Base-by-base conservation (phyloP, 495 filamentous ascomycete species). In the Elasticomyces elasticus region DNA sequence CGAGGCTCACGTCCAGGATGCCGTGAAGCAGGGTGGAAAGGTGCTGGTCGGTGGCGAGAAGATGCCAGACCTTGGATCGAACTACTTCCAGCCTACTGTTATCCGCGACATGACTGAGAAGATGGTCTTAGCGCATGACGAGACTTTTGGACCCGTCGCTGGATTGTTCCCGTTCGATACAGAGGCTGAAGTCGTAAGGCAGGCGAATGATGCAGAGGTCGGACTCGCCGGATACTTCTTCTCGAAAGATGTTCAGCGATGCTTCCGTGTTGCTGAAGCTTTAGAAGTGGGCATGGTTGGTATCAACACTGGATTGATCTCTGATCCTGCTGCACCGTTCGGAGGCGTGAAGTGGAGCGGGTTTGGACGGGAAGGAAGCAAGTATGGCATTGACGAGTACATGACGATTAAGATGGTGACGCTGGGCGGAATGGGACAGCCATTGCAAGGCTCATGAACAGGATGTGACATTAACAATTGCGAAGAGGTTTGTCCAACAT, bases 311-410 rank as follows among this genome's bases (percentile, higher is more conserved):
- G 69, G 69, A 0, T 43, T 72, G 17, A 66, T 72, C 27, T 67
- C 63, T 17, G 69, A 72, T 56, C 54, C 63, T 68, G 79, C 69
- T 19, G 58, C 68, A 45, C 69, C 69, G 27, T 98, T 96, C 66
- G 92, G 91, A 19, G 92, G 91, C 53, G 87, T 98, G 17, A 98
- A 98, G 70, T 76, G 87, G 69, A 89, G 84, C 64, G 91, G 91
- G 3, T 96, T 96, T 60, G 91, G 92, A 19, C 70, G 90, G 30
- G 91, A 98, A 71, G 92, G 92, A 30, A 90, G 85, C 67, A 84
- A 84, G 68, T 88, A 94, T 65, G 92, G 92, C 15, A 84, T 94
- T 61, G 86, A 85, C 10, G 92, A 96, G 71, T 98, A 94, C 68
- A 77, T 84, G 64, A 70, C 79, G 48, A 86, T 84, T 40, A 98